These are phyloP conservation scores for Entonaema liquescens DNA, from an alignment of 495 filamentous ascomycete species.

Conservation along the genomic window DNA sequence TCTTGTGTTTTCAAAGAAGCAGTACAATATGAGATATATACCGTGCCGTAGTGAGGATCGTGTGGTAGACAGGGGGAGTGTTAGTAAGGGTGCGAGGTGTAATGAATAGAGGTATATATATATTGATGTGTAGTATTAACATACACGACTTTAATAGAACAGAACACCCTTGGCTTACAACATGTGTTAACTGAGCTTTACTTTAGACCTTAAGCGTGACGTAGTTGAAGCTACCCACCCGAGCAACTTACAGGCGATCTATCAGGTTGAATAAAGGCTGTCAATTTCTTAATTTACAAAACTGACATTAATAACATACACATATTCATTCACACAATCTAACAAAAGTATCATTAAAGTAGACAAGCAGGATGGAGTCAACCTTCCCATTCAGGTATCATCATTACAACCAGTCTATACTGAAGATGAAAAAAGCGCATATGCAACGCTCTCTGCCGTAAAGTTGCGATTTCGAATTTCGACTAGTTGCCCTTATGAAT, in stretches of 20 bases:
- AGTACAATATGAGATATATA: too few species aligned
- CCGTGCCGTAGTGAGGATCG: too few species aligned
- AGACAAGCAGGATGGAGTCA: background rate
- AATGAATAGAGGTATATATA: too few species aligned
- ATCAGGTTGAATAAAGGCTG: too few species aligned
- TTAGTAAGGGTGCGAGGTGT: background rate
- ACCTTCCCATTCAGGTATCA: background rate
- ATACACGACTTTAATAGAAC: background rate
- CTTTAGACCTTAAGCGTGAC: too few species aligned
- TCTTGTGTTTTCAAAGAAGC: too few species aligned
- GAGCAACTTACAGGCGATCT: too few species aligned
- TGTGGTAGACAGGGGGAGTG: too few species aligned
- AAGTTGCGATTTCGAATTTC: background rate
- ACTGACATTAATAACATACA: background rate
- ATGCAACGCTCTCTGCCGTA: background rate
- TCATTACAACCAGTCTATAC: background rate
- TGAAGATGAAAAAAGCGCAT: background rate
- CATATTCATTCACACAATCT: background rate
- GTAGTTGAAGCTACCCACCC: background rate
- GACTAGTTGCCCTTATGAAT: background rate
- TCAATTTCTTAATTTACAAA: background rate
- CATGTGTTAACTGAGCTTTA: too few species aligned
- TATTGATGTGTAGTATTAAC: background rate
- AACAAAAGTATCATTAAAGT: background rate
- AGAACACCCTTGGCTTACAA: conserved; percentile 1